These are phyloP conservation scores for Vitis rotundifolia DNA, from an alignment of 164 flowering plant species.

Conservation along the genomic window DNA sequence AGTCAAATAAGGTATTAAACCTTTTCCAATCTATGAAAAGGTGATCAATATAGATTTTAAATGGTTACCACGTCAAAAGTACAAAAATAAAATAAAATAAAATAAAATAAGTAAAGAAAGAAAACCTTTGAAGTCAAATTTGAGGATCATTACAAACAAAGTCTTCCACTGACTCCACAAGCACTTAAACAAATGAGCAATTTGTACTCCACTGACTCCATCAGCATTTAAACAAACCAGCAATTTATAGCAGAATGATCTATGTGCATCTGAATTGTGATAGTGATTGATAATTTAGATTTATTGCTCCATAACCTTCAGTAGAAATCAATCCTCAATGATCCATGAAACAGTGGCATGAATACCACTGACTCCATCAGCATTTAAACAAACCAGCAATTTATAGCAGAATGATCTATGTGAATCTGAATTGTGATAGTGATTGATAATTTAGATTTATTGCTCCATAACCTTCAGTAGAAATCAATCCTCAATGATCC, in stretches of 20 bases:
- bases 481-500: neutral
- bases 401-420: neutral
- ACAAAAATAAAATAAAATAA: too few relatives aligned
- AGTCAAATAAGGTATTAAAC: too few relatives aligned
- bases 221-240: neutral
- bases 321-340: neutral
- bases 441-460: neutral
- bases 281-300: neutral
- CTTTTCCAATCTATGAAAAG: too few relatives aligned
- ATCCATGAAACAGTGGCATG: neutral
- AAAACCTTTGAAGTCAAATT: too few relatives aligned
- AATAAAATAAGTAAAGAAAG: too few relatives aligned
- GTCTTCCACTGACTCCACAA: neutral
- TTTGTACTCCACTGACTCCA: neutral
- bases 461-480: neutral
- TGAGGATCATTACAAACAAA: too few relatives aligned
- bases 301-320: neutral
- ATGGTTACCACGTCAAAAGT: too few relatives aligned
- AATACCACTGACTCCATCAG: neutral
- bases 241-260: neutral
- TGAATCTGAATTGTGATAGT: neutral
- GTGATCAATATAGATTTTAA: too few relatives aligned
- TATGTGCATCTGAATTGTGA: neutral
- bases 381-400: neutral
- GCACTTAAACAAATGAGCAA: neutral